Base-by-base conservation (phyloP, 1,284 basidiomycete species). In the Sanghuangporus sanghuang region DNA sequence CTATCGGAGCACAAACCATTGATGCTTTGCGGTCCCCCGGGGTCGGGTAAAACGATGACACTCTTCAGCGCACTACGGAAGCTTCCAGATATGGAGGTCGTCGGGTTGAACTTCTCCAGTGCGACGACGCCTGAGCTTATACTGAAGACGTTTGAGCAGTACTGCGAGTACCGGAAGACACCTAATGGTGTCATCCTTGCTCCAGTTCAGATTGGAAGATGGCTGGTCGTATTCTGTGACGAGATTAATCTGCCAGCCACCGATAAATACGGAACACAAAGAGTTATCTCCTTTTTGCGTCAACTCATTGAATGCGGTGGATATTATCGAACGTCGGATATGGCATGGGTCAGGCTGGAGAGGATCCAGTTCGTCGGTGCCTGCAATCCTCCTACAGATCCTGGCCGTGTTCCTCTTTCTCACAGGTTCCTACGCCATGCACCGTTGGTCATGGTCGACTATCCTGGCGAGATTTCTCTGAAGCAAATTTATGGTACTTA, bases 401-500 rank as follows among this genome's bases (percentile, higher is more conserved):
- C 97, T 49, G 97, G 97, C 61, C 94, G 97, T 76, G 96, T 99
- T n/a, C 95, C 96, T 39, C 88, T 99, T 64, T 96, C 87, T 66
- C 95, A 97, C 74, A 88, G 97, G 67, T 99, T 99, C 87, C 82
- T 99, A 65, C 91, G 97, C 8, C 98, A 99, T 76, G 96, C 96
- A 0, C 97, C 97, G 0, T 82, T 99, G n/a, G 86, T 99, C 73
- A 98, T 99, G 96, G 97, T 99, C 62, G 97, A 99, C 74, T 99
- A 99, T 75, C 97, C 97, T 8, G 97, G 96, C 64, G 94, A 97
- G 75, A 81, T 96, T 12, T 99, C 97, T 8, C 82, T 99, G 73
- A 97, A 96, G 72, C 98, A 99, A 74, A 99, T 99, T 69, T 99
- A 99, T 76, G 94, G 95, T 18, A 99, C 96, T n/a, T 99, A 99